Percentiles rank a stretch among this genome's conserved stretches.
phyloP scores from a whole-genome alignment of 768 basidiomycete species.

The Boletus huronensis region DNA sequence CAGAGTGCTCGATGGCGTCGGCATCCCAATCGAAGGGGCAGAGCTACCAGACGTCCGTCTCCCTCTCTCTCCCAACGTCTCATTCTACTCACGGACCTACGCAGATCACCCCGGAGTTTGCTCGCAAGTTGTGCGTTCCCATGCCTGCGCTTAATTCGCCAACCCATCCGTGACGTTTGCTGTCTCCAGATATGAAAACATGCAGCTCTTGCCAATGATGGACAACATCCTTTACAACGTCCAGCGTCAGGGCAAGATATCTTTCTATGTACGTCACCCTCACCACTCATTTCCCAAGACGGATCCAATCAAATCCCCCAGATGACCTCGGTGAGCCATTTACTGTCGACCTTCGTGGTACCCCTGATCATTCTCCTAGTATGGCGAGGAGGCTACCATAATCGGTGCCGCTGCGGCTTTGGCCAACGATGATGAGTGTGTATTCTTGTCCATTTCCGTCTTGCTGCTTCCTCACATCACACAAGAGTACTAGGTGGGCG shows the following conservation, averaged over 20 bases:
- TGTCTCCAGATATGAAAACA: constrained; percentile 61
- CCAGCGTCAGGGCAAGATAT: constrained; percentile 91
- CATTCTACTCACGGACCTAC: constrained; percentile 7
- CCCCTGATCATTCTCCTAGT: constrained; percentile 37
- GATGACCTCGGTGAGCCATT: constrained; percentile 75
- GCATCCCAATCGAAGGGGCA: constrained; percentile 68
- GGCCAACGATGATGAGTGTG: constrained; percentile 80
- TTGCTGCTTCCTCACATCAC: constrained; percentile 6
- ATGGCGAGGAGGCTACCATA: constrained; percentile 90
- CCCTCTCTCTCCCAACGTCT: background rate
- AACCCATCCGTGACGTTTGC: background rate
- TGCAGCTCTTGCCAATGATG: constrained; percentile 76
- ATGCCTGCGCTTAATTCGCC: background rate
- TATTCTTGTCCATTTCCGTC: constrained; percentile 4
- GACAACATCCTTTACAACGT: constrained; percentile 90
- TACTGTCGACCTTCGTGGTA: background rate
- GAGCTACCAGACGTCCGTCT: constrained; percentile 66
- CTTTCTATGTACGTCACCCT: constrained; percentile 67
- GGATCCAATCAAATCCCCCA: constrained; percentile 27
- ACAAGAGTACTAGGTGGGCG: constrained; percentile 66
- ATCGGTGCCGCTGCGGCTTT: constrained; percentile 88
- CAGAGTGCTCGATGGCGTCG: constrained; percentile 79
- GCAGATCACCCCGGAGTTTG: constrained; percentile 67
- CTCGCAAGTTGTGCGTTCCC: constrained; percentile 52
- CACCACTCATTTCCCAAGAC: background rate